Evolutionary conservation across 495 filamentous ascomycete species (phyloP), one percentile per base, ranked within the genome.

Genomic region (Penicillium cinerascens): DNA sequence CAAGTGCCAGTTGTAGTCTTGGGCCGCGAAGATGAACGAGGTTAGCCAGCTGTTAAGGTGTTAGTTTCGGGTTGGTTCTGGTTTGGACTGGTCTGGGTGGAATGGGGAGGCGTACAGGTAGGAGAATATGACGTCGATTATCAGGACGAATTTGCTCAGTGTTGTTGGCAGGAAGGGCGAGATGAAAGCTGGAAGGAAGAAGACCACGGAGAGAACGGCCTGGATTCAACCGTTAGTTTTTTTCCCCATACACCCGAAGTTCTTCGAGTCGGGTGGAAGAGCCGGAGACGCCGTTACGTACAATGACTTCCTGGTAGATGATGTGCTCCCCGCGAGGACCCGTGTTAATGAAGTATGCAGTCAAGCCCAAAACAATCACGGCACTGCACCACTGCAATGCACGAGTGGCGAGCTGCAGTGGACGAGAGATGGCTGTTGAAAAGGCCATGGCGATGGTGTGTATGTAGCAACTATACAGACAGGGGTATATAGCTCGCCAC

Each of bases 81-180:
- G 27, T 58, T 35, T 42, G 16, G 7, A 29, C 27, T 21, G 20
- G 39, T 38, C 16, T 45, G 18, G 26, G 4, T 35, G 7, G 43
- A 8, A 29, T 6, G 0, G 20, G 23, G 18, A 20, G 15, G 16
- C 67, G 22, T 70, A 77, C 74, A 85, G 78, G 55, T 85, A 84
- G 2, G 81, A 83, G 67, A 85, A 84, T 56, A 84, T 67, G 23
- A 84, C 58, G 60, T 83, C 81, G 63, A 85, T 81, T 0, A 73
- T 49, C 21, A 82, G 64, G 35, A 79, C 65, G 25, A 73, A 75
- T 47, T 68, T 71, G 66, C 70, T 65, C 13, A 77, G 59, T 3
- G 56, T 42, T 4, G 68, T 71, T 2, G 77, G 72, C 49, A 75
- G 65, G 48, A 77, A 73, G 21, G 75, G 74, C 21, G 82, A 76